phyloP scores from a whole-genome alignment of 2,329 filamentous ascomycete genomes.

The Sphaceloma murrayae region DNA sequence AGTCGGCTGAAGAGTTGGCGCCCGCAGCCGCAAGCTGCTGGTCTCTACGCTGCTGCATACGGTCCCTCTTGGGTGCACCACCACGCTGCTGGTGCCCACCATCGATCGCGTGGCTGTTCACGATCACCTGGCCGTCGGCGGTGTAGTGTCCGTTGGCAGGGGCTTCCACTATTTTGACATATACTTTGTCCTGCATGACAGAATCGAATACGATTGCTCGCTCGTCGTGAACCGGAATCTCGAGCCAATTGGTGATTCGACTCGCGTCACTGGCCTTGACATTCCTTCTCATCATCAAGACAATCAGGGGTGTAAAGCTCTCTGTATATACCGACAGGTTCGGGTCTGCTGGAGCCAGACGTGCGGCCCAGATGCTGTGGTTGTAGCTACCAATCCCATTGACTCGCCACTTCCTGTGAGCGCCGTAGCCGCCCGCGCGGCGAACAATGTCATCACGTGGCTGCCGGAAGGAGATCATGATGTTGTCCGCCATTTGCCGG shows the following conservation, averaged over 20 bases:
- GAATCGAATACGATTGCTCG: conserved; percentile 71
- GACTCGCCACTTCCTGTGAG: conserved; percentile 75
- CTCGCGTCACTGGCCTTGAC: conserved; percentile 69
- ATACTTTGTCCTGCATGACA: conserved; percentile 74
- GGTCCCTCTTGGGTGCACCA: conserved; percentile 39
- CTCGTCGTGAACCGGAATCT: conserved; percentile 50
- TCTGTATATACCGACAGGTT: conserved; percentile 66
- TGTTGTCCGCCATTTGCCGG: conserved; percentile 76
- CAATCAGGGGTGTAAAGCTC: conserved; percentile 66
- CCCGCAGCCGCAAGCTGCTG: conserved; percentile 19
- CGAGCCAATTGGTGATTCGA: conserved; percentile 75
- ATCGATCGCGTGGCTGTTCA: not conserved
- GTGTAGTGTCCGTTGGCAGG: conserved; percentile 53
- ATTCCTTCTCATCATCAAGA: conserved; percentile 69
- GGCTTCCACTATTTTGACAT: conserved; percentile 63
- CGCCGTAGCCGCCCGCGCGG: conserved; percentile 79
- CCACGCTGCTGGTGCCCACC: conserved; percentile 41
- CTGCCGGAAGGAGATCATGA: conserved; percentile 75
- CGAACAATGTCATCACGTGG: conserved; percentile 63
- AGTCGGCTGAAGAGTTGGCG: conserved; percentile 10
- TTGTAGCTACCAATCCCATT: conserved; percentile 65
- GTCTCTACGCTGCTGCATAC: conserved; percentile 21
- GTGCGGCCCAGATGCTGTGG: conserved; percentile 78
- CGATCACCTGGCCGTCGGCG: conserved; percentile 46
- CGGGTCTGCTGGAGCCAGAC: conserved; percentile 61